Base-by-base conservation (phyloP, 1,139 yeast genomes). In the Pichia norvegensis region DNA sequence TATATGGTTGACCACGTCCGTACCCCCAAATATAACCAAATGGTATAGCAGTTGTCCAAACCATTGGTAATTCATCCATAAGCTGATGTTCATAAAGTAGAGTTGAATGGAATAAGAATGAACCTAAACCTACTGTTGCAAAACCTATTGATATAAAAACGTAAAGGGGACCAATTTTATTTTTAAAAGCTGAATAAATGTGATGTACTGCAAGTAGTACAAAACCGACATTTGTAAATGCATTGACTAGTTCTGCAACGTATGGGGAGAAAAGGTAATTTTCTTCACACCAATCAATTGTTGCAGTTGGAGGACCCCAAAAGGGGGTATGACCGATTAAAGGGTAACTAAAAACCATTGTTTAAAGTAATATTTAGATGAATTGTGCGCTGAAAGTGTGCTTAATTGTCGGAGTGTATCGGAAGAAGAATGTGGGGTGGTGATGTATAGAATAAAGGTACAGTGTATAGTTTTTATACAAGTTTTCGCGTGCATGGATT, bases 211-310 rank as follows among this genome's bases (percentile, higher is more conserved):
- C 95, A 45, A 87, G 68, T 16, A 77, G 57, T 35, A 88, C 77
- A 51, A 63, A 64, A 4, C 60, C 56, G 6, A 85, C 67, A 60
- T 88, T 88, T 44, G 97, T 86, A 43, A 77, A 59, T 6, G 96
- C 85, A 60, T 88, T 88, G 49, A 88, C 71, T 46, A 86, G 82
- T 63, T 88, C 97, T n/a, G 96, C 96, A 46, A 88, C 72, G 58
- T 83, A 88, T 19, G 72, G 72, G n/a, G 90, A 76, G 10, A 88
- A 85, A 11, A 87, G 92, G 61, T 88, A 88, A 67, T 88, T 90
- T 62, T 88, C 97, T 64, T 88, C 97, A 66, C 97, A 88, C 97
- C 97, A 88, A 60, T 88, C 97, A 45, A 88, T 88, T 29, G 96
- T 86, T 29, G 95, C 69, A 1, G 67, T 60, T 13, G 64, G 65